phyloP scores from a whole-genome alignment of 1,139 yeast species.

The Magnusiomyces sp. region DNA sequence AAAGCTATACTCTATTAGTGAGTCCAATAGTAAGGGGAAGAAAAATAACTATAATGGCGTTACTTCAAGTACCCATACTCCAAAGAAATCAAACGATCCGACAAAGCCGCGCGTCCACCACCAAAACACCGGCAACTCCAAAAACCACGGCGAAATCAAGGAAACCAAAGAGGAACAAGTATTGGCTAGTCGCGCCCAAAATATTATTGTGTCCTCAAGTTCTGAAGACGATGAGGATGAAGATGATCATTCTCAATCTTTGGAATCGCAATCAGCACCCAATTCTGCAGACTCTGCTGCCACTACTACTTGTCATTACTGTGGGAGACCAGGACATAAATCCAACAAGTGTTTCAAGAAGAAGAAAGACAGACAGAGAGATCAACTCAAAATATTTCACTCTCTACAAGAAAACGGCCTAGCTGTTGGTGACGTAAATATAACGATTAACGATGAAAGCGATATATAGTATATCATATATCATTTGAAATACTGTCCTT shows the following conservation, averaged over 20 bases:
- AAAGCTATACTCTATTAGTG: neutral
- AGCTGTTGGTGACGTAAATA: no score
- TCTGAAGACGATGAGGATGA: neutral
- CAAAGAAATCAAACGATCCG: neutral
- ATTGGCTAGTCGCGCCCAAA: neutral
- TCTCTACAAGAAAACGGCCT: neutral
- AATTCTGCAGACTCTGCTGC: neutral
- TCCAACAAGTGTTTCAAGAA: slow-evolving; percentile 14
- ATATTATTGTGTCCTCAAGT: neutral
- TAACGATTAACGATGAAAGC: no score
- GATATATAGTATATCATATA: no score
- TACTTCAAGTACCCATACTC: neutral
- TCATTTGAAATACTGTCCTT: no score
- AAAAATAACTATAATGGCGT: neutral
- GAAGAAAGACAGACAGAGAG: slow-evolving; percentile 13
- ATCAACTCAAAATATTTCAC: slow-evolving; percentile 11
- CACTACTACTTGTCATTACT: slow-evolving; percentile 8
- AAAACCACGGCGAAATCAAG: no score
- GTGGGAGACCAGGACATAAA: slow-evolving; percentile 11
- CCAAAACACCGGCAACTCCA: no score
- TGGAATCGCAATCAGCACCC: no score
- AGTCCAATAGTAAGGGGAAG: neutral
- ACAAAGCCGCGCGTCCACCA: no score
- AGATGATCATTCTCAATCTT: no score
- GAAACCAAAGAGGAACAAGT: no score